Percentiles rank a stretch among this genome's conserved stretches.
These are phyloP conservation scores for Saccharomycopsis javanensis DNA, from an alignment of 805 yeast species.

Conservation along the genomic window DNA sequence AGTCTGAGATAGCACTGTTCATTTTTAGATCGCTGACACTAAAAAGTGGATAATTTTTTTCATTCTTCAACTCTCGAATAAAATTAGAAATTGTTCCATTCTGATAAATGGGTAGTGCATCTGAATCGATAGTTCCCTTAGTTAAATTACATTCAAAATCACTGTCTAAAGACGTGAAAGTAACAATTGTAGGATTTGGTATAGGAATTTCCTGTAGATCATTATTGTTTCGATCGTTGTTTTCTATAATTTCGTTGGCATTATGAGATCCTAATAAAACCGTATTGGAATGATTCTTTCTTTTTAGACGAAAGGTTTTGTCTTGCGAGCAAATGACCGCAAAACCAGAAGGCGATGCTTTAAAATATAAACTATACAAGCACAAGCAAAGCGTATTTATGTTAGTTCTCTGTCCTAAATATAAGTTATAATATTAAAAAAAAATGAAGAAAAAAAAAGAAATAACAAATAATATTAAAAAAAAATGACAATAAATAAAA, in stretches of 20 bases:
- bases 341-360: slow-evolving; percentile 29
- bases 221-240: neutral
- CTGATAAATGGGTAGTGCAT: slow-evolving; percentile 30
- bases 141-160: slow-evolving; percentile 31
- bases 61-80: neutral
- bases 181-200: slow-evolving; percentile 24
- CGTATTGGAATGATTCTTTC: slow-evolving; percentile 81
- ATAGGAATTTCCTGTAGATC: neutral
- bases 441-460: neutral
- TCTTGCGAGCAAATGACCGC: slow-evolving; percentile 53
- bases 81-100: slow-evolving; percentile 22
- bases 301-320: slow-evolving; percentile 57
- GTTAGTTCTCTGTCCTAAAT: too few relatives aligned
- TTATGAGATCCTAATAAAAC: slow-evolving; percentile 37
- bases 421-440: neutral
- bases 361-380: slow-evolving; percentile 24
- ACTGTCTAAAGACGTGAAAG: slow-evolving; percentile 27
- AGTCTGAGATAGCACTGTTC: slow-evolving; percentile 43
- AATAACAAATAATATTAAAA: neutral
- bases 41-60: slow-evolving; percentile 3
- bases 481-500: neutral
- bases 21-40: slow-evolving; percentile 30
- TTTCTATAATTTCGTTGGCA: neutral
- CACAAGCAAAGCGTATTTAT: too few relatives aligned
- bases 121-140: slow-evolving; percentile 27